phyloP scores from a whole-genome alignment of 2,329 filamentous ascomycete genomes.

The Macroventuria anomochaeta region DNA sequence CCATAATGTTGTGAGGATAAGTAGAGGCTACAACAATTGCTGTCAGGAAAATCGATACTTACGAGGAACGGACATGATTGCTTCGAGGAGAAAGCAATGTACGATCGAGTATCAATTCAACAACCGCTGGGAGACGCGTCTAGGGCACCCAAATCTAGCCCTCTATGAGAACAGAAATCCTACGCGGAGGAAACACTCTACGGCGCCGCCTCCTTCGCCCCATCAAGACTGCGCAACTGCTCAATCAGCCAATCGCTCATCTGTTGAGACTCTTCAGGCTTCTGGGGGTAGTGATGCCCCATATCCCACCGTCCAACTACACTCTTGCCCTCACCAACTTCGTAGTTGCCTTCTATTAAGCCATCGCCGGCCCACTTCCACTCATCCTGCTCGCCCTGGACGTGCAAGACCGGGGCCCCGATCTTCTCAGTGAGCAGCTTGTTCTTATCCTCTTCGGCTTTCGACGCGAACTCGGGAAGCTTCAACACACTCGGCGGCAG shows the following conservation, averaged over 20 bases:
- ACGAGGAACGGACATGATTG: too few species aligned
- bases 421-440: constrained; percentile 28
- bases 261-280: constrained; percentile 39
- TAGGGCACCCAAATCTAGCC: too few species aligned
- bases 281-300: constrained; percentile 48
- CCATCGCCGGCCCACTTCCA: constrained; percentile 42
- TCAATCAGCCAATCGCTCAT: constrained; percentile 37
- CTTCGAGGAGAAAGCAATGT: too few species aligned
- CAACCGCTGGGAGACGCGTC: too few species aligned
- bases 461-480: constrained; percentile 1
- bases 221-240: constrained; percentile 7
- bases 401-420: constrained; percentile 39
- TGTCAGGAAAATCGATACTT: too few species aligned
- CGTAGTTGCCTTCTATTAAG: constrained; percentile 39
- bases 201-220: background rate
- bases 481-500: constrained; percentile 23
- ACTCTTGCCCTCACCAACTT: constrained; percentile 32
- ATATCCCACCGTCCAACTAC: constrained; percentile 37
- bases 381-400: constrained; percentile 43
- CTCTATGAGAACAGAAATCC: too few species aligned
- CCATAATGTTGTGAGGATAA: too few species aligned
- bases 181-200: too few species aligned
- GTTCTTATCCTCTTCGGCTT: constrained; percentile 17
- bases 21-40: too few species aligned
- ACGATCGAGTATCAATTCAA: too few species aligned